phyloP scores from a whole-genome alignment of 805 yeast genomes.

The Candida dendrica region DNA sequence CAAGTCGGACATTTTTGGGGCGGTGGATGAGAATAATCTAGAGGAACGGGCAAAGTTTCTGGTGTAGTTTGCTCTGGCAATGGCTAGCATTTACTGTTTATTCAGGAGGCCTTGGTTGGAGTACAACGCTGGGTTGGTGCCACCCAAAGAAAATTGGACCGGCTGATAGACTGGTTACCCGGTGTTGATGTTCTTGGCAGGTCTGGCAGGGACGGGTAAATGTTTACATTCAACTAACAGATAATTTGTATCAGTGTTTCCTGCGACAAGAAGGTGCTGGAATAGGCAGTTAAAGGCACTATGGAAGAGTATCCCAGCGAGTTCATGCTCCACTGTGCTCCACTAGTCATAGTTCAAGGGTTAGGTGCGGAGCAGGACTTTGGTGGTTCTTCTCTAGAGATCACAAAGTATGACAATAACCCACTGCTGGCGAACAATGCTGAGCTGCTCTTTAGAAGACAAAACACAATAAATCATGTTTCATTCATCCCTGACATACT shows the following conservation, averaged over 20 bases:
- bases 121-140: background rate
- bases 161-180: no score
- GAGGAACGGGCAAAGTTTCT: background rate
- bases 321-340: conserved; percentile 26
- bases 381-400: background rate
- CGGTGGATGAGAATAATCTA: conserved; percentile 14
- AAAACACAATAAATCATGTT: background rate
- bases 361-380: conserved; percentile 18
- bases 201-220: no score
- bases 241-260: no score
- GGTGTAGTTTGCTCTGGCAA: background rate
- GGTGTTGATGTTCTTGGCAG: no score
- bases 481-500: conserved; percentile 18
- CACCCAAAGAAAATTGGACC: no score
- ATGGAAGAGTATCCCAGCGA: conserved; percentile 35
- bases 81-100: background rate
- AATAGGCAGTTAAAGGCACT: background rate
- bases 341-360: conserved; percentile 37
- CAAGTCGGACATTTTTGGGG: conserved; percentile 20
- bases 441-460: conserved; percentile 10
- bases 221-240: no score
- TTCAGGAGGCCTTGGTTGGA: no score
- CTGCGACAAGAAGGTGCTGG: no score
- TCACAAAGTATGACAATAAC: background rate
- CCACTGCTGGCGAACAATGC: background rate